Evolutionary conservation across 768 basidiomycete species (phyloP).

Genomic region (Xerocomus spinulosus): DNA sequence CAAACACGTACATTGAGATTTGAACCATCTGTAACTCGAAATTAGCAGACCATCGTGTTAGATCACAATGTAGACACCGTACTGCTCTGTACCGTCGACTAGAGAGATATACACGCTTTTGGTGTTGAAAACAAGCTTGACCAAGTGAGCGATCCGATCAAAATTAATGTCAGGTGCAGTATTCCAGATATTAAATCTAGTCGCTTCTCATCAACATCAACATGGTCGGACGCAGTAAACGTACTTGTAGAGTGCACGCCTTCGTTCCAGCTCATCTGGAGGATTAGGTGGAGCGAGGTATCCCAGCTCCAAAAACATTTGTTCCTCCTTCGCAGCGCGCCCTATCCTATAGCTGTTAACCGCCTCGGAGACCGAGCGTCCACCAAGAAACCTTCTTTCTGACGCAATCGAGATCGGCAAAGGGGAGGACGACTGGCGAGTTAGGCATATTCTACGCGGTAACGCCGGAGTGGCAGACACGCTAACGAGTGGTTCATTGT

Average conservation of each 20-base stretch:
- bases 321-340: constrained; percentile 62
- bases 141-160: constrained; percentile 89
- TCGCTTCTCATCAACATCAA: constrained; percentile 1
- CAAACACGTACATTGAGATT: constrained; percentile 68
- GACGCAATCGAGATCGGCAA: constrained; percentile 42
- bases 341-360: constrained; percentile 34
- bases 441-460: constrained; percentile 49
- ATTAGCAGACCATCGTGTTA: constrained; percentile 8
- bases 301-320: constrained; percentile 57
- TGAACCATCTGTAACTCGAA: constrained; percentile 63
- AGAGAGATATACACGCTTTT: constrained; percentile 80
- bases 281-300: constrained; percentile 81
- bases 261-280: constrained; percentile 76
- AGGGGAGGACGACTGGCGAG: constrained; percentile 63
- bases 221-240: constrained; percentile 13
- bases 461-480: constrained; percentile 42
- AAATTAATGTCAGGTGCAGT: constrained; percentile 86
- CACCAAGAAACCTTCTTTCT: constrained; percentile 30
- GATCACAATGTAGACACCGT: constrained; percentile 28
- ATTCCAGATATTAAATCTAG: constrained; percentile 84
- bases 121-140: constrained; percentile 88
- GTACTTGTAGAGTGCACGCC: constrained; percentile 82
- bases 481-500: constrained; percentile 29
- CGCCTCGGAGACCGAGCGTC: constrained; percentile 34
- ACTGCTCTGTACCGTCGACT: constrained; percentile 83